phyloP scores from a whole-genome alignment of 345 rosid genomes.

The Diplotaxis tenuifolia region DNA sequence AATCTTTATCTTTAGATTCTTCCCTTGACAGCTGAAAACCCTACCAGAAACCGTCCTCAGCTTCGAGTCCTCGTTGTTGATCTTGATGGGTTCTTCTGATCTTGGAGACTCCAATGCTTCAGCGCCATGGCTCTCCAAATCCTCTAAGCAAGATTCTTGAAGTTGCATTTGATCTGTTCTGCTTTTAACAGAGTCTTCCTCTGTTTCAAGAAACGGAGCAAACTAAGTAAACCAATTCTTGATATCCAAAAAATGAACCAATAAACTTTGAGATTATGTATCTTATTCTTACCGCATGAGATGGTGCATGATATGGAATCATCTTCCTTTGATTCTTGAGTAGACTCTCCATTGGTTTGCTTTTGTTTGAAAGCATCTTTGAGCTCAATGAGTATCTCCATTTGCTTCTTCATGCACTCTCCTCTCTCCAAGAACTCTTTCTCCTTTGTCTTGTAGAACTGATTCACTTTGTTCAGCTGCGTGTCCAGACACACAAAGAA shows the following conservation, averaged over 20 bases:
- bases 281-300: slow-evolving; percentile 57
- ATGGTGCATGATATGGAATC: slow-evolving; percentile 72
- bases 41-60: slow-evolving; percentile 49
- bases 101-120: slow-evolving; percentile 41
- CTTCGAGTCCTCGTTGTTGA: slow-evolving; percentile 48
- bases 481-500: slow-evolving; percentile 73
- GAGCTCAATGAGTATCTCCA: slow-evolving; percentile 79
- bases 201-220: slow-evolving; percentile 40
- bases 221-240: slow-evolving; percentile 3
- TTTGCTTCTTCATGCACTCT: slow-evolving; percentile 75
- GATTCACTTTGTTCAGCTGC: slow-evolving; percentile 95
- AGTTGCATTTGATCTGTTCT: slow-evolving; percentile 54
- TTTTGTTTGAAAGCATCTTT: slow-evolving; percentile 57
- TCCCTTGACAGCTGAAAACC: slow-evolving; percentile 68
- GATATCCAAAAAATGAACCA: neutral
- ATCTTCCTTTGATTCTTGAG: slow-evolving; percentile 68
- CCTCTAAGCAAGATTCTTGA: slow-evolving; percentile 48
- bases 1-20: slow-evolving; percentile 75
- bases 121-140: slow-evolving; percentile 39
- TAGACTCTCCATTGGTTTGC: slow-evolving; percentile 44
- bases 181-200: slow-evolving; percentile 61
- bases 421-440: slow-evolving; percentile 90
- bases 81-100: slow-evolving; percentile 48
- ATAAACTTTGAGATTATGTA: neutral
- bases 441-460: slow-evolving; percentile 78